Percentiles rank a stretch among this genome's conserved stretches.
Evolutionary conservation across 1,139 yeast genomes (phyloP).

Genomic region (Debaryomyces udenii): DNA sequence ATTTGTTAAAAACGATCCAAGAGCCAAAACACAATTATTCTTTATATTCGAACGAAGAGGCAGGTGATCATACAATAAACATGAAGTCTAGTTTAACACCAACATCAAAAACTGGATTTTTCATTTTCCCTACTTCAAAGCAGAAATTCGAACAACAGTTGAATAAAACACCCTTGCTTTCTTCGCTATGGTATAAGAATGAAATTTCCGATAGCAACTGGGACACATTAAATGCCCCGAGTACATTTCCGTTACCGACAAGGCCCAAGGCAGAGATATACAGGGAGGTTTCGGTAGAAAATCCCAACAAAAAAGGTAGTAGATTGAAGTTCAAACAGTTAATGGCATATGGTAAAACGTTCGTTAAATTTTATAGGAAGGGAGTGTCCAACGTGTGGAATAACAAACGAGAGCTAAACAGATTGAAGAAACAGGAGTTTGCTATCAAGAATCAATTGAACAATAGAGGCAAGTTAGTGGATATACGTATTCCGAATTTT

Average conservation of each 20-base stretch:
- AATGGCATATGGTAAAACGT: constrained; percentile 40
- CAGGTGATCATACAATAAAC: not conserved
- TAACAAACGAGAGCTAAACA: constrained; percentile 29
- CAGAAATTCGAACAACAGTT: constrained; percentile 17
- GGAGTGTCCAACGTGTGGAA: constrained; percentile 59
- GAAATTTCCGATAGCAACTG: not conserved
- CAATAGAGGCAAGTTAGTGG: constrained; percentile 27
- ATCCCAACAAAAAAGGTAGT: constrained; percentile 23
- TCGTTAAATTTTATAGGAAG: constrained; percentile 50
- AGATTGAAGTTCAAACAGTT: constrained; percentile 38
- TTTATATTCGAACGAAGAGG: too few relatives aligned
- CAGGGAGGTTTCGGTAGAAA: constrained; percentile 27
- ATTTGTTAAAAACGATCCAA: not conserved
- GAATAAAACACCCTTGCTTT: constrained; percentile 20
- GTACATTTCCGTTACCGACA: constrained; percentile 43
- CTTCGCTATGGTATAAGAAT: constrained; percentile 19
- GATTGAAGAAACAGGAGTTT: constrained; percentile 24
- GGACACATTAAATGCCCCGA: constrained; percentile 32
- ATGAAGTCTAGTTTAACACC: constrained; percentile 9
- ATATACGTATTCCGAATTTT: constrained; percentile 31
- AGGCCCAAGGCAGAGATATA: constrained; percentile 34
- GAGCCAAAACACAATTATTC: too few relatives aligned
- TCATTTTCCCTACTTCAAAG: constrained; percentile 21
- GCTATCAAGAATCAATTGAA: constrained; percentile 29
- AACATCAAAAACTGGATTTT: constrained; percentile 13